These are phyloP conservation scores for Fusarium marasasianum DNA, from an alignment of 2,329 filamentous ascomycete genomes.

Conservation along the genomic window DNA sequence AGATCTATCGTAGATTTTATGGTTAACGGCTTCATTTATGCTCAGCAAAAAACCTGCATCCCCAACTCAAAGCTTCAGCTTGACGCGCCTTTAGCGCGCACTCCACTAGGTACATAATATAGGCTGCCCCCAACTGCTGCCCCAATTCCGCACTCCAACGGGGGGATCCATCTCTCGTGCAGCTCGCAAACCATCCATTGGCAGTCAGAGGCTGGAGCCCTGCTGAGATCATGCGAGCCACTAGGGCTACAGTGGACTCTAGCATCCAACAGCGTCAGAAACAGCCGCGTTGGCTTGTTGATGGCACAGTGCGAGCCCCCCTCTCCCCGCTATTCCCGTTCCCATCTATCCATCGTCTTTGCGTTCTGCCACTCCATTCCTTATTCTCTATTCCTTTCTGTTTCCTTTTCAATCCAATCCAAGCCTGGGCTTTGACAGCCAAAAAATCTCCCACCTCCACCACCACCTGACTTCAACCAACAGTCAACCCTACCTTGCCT, in stretches of 20 bases:
- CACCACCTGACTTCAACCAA: conserved; percentile 24
- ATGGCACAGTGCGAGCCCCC: conserved; percentile 33
- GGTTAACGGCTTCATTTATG: background rate
- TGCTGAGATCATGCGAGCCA: conserved; percentile 25
- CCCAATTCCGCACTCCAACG: conserved; percentile 16
- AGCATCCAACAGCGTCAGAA: conserved; percentile 26
- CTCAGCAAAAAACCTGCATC: background rate
- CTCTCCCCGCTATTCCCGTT: conserved; percentile 39
- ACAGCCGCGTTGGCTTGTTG: conserved; percentile 12
- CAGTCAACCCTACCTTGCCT: background rate
- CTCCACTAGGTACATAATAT: background rate
- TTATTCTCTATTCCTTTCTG: conserved; percentile 25
- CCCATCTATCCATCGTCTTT: conserved; percentile 40
- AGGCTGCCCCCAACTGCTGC: conserved; percentile 38
- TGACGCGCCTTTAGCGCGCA: conserved; percentile 38
- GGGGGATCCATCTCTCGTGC: conserved; percentile 13
- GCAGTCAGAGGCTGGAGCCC: background rate
- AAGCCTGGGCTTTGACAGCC: conserved; percentile 38
- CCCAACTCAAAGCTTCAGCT: conserved; percentile 2
- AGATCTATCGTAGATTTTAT: background rate
- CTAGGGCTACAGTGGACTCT: conserved; percentile 34
- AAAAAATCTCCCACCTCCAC: conserved; percentile 43
- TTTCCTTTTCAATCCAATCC: conserved; percentile 29
- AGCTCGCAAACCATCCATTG: conserved; percentile 21
- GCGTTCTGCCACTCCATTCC: conserved; percentile 39